Evolutionary conservation across 2,329 filamentous ascomycete genomes (phyloP), one percentile per base, ranked within the genome.

Genomic region (Didymella exigua): DNA sequence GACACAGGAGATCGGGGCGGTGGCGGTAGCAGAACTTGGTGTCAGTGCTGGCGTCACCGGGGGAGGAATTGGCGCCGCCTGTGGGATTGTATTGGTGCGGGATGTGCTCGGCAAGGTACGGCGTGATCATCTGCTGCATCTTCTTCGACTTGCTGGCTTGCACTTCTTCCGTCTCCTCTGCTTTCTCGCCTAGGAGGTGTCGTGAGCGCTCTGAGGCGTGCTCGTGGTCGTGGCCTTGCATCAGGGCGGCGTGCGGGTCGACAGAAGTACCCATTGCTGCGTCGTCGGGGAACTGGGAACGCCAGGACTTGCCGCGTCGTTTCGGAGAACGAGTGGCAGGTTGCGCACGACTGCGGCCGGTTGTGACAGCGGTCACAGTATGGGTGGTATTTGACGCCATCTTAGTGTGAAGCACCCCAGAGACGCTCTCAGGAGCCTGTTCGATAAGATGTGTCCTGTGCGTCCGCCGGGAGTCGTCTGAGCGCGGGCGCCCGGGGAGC

Each of bases 21-120:
- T 99, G 95, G 51, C 95, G 88, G 75, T 99, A 99, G 78, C 95
- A 99, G 78, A 89, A 98, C 74, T 90, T 95, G 65, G 91, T 96
- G 73, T 93, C 13, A 13, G 36, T 96, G 30, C 82, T 84, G 59
- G 86, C 72, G 50, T 68, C 44, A 63, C 53, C 66, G 30, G 58
- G 56, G 24, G 56, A 55, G 21, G 36, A 38, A 55, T 62, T 54
- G 27, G 56, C 38, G 52, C 64, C 75, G 56, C 89, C 88, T 51
- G 91, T 79, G 14, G 91, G 91, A 29, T 92, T 91, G 77, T 98
- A 97, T 68, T 95, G 84, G 59, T 86, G 86, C 2, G 93, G 93
- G 44, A 97, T 96, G 71, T 98, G 93, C 72, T 92, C 89, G 63
- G 90, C 87, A 49, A 98, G 85, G 73, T 96, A 98, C 1, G 93